phyloP scores from a whole-genome alignment of 2,329 filamentous ascomycete genomes.

The Alternaria sp. region DNA sequence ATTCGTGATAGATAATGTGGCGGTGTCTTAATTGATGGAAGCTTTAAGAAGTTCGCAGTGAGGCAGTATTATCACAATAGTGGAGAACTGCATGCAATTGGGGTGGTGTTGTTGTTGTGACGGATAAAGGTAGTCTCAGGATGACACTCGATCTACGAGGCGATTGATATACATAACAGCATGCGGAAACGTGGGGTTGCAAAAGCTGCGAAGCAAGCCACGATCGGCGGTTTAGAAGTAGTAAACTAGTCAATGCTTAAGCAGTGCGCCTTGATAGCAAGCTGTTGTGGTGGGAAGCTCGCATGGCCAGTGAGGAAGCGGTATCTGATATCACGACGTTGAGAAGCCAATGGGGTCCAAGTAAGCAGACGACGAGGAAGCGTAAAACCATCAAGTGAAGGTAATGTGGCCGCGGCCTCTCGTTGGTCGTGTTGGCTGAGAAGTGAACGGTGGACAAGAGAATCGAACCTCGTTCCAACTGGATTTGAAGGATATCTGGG shows the following conservation, averaged over 20 bases:
- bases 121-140: neutral
- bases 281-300: neutral
- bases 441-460: neutral
- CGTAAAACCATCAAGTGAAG: slow-evolving; percentile 1
- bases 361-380: neutral
- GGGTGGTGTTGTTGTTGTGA: neutral
- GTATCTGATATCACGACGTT: neutral
- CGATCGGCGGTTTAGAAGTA: neutral
- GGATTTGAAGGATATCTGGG: neutral
- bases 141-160: neutral
- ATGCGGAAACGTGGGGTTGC: neutral
- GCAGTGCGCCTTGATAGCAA: neutral
- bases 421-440: neutral
- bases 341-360: neutral
- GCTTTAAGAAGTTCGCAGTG: neutral
- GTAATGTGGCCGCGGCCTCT: neutral
- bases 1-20: neutral
- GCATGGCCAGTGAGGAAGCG: neutral
- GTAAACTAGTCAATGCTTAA: neutral
- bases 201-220: neutral
- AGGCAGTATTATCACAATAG: neutral
- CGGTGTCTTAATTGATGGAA: neutral
- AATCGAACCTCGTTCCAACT: neutral
- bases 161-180: slow-evolving; percentile 1
- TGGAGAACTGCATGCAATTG: neutral